These are phyloP conservation scores for Penicillium sclerotigenum DNA, from an alignment of 2,329 filamentous ascomycete species.

Conservation along the genomic window DNA sequence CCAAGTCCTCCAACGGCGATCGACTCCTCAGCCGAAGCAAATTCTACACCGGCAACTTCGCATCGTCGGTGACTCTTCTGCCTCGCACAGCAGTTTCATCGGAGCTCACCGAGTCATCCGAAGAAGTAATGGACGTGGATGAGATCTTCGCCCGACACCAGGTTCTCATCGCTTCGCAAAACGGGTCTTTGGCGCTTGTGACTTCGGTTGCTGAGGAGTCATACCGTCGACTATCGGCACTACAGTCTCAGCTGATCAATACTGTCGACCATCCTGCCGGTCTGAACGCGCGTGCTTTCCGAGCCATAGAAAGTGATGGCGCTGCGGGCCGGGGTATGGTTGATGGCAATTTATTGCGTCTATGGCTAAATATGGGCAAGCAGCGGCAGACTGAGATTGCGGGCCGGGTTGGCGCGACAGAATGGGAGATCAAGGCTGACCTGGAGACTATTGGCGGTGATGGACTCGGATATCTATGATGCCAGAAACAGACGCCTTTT, in stretches of 20 bases:
- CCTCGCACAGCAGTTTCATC: slow-evolving; percentile 59
- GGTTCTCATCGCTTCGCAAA: slow-evolving; percentile 69
- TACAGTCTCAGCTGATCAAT: slow-evolving; percentile 75
- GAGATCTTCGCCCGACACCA: slow-evolving; percentile 41
- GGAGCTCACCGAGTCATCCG: slow-evolving; percentile 32
- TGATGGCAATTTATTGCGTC: slow-evolving; percentile 70
- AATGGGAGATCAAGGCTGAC: slow-evolving; percentile 67
- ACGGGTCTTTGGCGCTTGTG: slow-evolving; percentile 73
- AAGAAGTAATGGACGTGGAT: slow-evolving; percentile 41
- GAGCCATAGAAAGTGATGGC: slow-evolving; percentile 54
- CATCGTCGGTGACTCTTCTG: slow-evolving; percentile 71
- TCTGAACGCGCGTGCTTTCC: slow-evolving; percentile 78
- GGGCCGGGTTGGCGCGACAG: slow-evolving; percentile 65
- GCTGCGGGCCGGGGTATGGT: slow-evolving; percentile 62
- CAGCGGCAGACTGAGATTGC: slow-evolving; percentile 70
- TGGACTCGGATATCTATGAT: slow-evolving; percentile 52
- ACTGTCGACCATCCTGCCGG: slow-evolving; percentile 73
- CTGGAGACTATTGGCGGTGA: slow-evolving; percentile 63
- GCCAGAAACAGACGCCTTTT: neutral
- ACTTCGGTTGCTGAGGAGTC: slow-evolving; percentile 73
- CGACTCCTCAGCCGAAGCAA: slow-evolving; percentile 81
- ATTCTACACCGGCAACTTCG: slow-evolving; percentile 80
- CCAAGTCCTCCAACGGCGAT: slow-evolving; percentile 86
- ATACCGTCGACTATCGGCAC: slow-evolving; percentile 78
- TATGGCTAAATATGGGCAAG: slow-evolving; percentile 73